Evolutionary conservation across 306 rosid species (phyloP).

Genomic region (Hippophae gyantsensis): DNA sequence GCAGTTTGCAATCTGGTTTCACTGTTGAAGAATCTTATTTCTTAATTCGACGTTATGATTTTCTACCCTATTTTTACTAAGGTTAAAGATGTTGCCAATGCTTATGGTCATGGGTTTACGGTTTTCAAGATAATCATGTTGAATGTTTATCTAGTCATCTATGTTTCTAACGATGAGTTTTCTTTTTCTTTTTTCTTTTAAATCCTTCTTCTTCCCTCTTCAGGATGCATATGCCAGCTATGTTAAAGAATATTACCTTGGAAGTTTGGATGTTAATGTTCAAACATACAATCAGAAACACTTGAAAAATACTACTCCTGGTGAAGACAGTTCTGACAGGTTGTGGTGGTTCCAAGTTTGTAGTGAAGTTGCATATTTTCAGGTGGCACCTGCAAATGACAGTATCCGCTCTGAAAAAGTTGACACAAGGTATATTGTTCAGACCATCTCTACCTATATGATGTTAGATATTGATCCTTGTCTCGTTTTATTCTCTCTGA

Average conservation of each 20-base stretch:
- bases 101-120: too few relatives aligned
- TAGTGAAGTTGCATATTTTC: slow-evolving; percentile 90
- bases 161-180: too few relatives aligned
- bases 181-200: too few relatives aligned
- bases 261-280: slow-evolving; percentile 31
- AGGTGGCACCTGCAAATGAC: slow-evolving; percentile 89
- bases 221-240: slow-evolving; percentile 79
- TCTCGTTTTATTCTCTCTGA: neutral
- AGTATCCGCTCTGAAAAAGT: slow-evolving; percentile 77
- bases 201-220: neutral
- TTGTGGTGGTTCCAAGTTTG: slow-evolving; percentile 99
- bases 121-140: too few relatives aligned
- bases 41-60: too few relatives aligned
- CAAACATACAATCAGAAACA: slow-evolving; percentile 48
- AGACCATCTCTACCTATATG: neutral
- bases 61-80: too few relatives aligned
- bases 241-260: slow-evolving; percentile 51
- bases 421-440: slow-evolving; percentile 42
- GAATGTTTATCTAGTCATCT: too few relatives aligned
- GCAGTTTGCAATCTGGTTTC: too few relatives aligned
- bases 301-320: slow-evolving; percentile 55
- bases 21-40: too few relatives aligned
- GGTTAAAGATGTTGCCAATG: too few relatives aligned
- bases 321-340: slow-evolving; percentile 48
- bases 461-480: slow-evolving; percentile 4